Percentiles rank a stretch among this genome's conserved stretches.
These are phyloP conservation scores for Oryza australiensis DNA, from an alignment of 176 grass and related monocot species.

Conservation along the genomic window DNA sequence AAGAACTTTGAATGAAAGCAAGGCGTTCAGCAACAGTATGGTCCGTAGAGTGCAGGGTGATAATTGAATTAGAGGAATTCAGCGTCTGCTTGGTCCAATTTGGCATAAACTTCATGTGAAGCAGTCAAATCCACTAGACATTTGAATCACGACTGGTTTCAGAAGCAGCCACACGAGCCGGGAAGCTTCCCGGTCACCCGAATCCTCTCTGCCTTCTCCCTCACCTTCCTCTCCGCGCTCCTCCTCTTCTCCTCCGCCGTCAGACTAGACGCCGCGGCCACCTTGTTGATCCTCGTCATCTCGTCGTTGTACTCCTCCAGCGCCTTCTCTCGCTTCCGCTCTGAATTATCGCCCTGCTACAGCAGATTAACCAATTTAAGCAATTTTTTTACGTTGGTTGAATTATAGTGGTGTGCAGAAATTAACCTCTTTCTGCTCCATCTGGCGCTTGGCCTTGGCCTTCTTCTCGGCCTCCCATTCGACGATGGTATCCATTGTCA, in stretches of 20 bases:
- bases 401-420: background rate
- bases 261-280: constrained; percentile 16
- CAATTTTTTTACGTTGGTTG: background rate
- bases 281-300: constrained; percentile 42
- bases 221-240: constrained; percentile 40
- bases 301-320: constrained; percentile 50
- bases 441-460: constrained; percentile 52
- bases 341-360: constrained; percentile 43
- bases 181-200: constrained; percentile 15
- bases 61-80: background rate
- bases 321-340: constrained; percentile 40
- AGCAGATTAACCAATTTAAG: background rate
- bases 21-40: too few species aligned
- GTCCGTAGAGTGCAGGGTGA: too few species aligned
- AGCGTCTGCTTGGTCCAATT: background rate
- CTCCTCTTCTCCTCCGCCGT: constrained; percentile 37
- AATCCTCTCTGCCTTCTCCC: constrained; percentile 45
- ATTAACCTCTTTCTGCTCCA: constrained; percentile 56
- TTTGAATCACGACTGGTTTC: background rate
- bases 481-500: constrained; percentile 48
- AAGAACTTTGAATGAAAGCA: too few species aligned
- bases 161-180: constrained; percentile 33
- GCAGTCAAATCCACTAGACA: background rate
- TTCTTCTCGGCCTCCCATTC: constrained; percentile 79
- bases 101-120: background rate